These are phyloP conservation scores for Vigna trinervia DNA, from an alignment of 306 rosid genomes.

Conservation along the genomic window DNA sequence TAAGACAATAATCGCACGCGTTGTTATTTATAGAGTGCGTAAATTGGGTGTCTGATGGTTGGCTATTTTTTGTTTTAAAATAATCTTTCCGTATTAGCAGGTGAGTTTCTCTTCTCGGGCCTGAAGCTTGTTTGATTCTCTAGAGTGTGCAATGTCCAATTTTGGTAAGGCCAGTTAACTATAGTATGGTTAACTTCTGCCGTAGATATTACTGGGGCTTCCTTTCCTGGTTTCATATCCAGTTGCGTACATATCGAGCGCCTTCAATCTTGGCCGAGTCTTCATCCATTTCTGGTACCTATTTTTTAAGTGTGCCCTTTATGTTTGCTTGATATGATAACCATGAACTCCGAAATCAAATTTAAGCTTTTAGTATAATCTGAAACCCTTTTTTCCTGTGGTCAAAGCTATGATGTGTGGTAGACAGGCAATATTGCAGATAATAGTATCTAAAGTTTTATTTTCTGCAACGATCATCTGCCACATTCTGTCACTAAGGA, in stretches of 20 bases:
- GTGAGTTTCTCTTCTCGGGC: slow-evolving; percentile 72
- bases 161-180: slow-evolving; percentile 49
- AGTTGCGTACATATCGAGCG: slow-evolving; percentile 78
- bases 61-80: slow-evolving; percentile 42
- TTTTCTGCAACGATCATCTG: slow-evolving; percentile 12
- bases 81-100: slow-evolving; percentile 51
- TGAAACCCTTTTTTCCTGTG: slow-evolving; percentile 8
- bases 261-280: slow-evolving; percentile 96
- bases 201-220: slow-evolving; percentile 85
- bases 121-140: slow-evolving; percentile 44
- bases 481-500: background rate
- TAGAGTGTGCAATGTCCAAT: slow-evolving; percentile 50
- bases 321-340: slow-evolving; percentile 38
- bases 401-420: slow-evolving; percentile 21
- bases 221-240: slow-evolving; percentile 86
- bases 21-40: slow-evolving; percentile 40
- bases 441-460: slow-evolving; percentile 9
- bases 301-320: slow-evolving; percentile 26
- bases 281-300: slow-evolving; percentile 95
- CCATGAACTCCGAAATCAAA: slow-evolving; percentile 28
- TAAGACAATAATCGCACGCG: slow-evolving; percentile 11
- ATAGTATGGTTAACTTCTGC: slow-evolving; percentile 55
- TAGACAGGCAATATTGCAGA: slow-evolving; percentile 1
- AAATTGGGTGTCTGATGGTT: slow-evolving; percentile 42
- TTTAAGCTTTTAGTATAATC: slow-evolving; percentile 30